These are phyloP conservation scores for Galerina sulciceps DNA, from an alignment of 768 basidiomycete genomes.

Conservation along the genomic window DNA sequence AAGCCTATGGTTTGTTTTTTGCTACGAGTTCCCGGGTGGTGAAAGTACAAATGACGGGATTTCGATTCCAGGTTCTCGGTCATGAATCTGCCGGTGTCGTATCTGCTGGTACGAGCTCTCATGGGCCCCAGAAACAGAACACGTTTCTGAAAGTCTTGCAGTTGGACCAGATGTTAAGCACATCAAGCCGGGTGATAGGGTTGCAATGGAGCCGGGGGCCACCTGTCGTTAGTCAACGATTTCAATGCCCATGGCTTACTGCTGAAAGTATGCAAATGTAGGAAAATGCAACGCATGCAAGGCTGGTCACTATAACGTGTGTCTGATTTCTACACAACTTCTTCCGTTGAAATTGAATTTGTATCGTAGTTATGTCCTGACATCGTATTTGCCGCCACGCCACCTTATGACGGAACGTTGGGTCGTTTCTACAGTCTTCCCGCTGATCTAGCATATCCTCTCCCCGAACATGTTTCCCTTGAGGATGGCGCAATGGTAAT, in stretches of 20 bases:
- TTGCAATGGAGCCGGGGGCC: constrained; percentile 91
- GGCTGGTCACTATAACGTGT: constrained; percentile 79
- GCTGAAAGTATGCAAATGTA: constrained; percentile 17
- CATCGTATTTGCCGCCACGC: constrained; percentile 90
- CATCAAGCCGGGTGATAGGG: constrained; percentile 82
- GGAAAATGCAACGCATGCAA: constrained; percentile 83
- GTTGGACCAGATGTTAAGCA: constrained; percentile 79
- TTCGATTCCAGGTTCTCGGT: constrained; percentile 67
- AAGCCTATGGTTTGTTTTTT: constrained; percentile 69
- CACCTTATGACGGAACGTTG: constrained; percentile 91
- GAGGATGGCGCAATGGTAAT: constrained; percentile 94
- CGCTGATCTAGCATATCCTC: constrained; percentile 79
- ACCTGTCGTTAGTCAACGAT: constrained; percentile 61
- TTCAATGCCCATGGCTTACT: constrained; percentile 1
- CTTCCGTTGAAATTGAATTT: not conserved
- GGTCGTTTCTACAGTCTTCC: constrained; percentile 86
- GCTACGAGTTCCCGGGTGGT: not conserved
- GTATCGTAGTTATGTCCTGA: constrained; percentile 72
- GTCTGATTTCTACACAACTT: constrained; percentile 8
- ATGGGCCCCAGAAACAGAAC: not conserved
- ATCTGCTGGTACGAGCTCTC: constrained; percentile 54
- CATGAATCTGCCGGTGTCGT: constrained; percentile 91
- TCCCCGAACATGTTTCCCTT: constrained; percentile 83
- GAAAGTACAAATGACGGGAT: not conserved
- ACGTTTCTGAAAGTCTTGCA: constrained; percentile 26